Evolutionary conservation across 495 filamentous ascomycete genomes (phyloP), one percentile per base, ranked within the genome.

Genomic region (Saxophila tyrrhenica): DNA sequence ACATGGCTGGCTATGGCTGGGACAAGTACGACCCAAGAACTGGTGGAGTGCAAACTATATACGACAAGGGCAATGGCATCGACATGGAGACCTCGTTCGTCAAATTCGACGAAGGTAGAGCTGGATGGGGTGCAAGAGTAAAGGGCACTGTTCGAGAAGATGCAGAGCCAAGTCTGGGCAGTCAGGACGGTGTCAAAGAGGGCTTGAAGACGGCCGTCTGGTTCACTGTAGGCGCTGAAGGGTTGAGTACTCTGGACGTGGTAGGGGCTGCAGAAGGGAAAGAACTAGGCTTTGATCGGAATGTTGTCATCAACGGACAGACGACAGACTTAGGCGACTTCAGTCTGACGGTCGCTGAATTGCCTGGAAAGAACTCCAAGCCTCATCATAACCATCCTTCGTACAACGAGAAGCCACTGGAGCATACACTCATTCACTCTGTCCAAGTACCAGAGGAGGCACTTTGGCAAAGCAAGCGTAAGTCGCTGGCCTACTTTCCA

Each of bases 1-100:
- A 83, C 54, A 95, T 98, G 85, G 82, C 81, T 41, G 89, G 92
- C 35, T 98, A 98, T 66, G 92, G 91, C 55, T 98, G 92, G 92
- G 91, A 97, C 59, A 79, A 92, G 62, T 98, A 94, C 70, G 92
- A 97, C 67, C 81, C 87, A 20, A 76, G 92, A 47, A 82, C 75
- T 42, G 92, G 92, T 60, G 92, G 92, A 46, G 73, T 83, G 21
- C 86, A 98, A 72, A 86, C 85, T 19, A 90, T 98, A 51, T 85
- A 89, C 62, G 92, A 98, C 63, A 81, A 78, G 17, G 84, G 80
- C 25, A 98, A 98, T 69, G 78, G 75, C 52, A 74, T 98, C 52
- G 90, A 97, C 70, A 75, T 98, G 56, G 89, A 84, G 25, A 95
- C 92, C 23, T 83, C 85, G 48, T 97, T 95, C 67, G 79, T 96